A percentile compares a stretch with the other conserved stretches of the same genome.
Evolutionary conservation across 139 green algal genomes (phyloP).

Genomic region (Coccomyxa sp.): DNA sequence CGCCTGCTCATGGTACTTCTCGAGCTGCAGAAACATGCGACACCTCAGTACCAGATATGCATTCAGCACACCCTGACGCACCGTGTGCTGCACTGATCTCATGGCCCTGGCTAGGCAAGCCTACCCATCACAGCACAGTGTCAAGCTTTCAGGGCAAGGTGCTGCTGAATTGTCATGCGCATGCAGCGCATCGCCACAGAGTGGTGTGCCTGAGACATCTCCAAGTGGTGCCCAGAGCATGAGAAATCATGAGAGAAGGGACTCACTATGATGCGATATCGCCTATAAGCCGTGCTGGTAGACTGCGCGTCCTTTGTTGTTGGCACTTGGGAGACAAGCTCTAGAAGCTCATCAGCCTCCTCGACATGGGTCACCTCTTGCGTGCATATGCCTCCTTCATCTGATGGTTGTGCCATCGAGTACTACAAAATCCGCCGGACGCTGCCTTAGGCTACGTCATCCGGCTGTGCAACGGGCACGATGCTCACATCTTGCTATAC

Average conservation of each 20-base stretch:
- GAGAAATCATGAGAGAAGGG: neutral
- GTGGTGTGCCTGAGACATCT: neutral
- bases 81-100: neutral
- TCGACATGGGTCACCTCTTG: constrained; percentile 20
- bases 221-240: no score
- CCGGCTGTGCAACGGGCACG: neutral
- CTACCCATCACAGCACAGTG: neutral
- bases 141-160: neutral
- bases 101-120: neutral
- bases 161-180: neutral
- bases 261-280: constrained; percentile 55
- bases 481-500: neutral
- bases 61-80: neutral
- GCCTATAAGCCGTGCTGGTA: constrained; percentile 13
- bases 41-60: neutral
- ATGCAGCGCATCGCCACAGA: neutral
- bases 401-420: neutral
- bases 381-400: neutral
- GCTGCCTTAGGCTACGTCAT: neutral
- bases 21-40: constrained; percentile 50
- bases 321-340: constrained; percentile 33
- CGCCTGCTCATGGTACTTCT: constrained; percentile 93
- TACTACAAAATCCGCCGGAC: no score
- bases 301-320: constrained; percentile 22
- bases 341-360: constrained; percentile 39